Base-by-base conservation (phyloP, 2,329 filamentous ascomycete species). In the Chrysosporium queenslandicum region DNA sequence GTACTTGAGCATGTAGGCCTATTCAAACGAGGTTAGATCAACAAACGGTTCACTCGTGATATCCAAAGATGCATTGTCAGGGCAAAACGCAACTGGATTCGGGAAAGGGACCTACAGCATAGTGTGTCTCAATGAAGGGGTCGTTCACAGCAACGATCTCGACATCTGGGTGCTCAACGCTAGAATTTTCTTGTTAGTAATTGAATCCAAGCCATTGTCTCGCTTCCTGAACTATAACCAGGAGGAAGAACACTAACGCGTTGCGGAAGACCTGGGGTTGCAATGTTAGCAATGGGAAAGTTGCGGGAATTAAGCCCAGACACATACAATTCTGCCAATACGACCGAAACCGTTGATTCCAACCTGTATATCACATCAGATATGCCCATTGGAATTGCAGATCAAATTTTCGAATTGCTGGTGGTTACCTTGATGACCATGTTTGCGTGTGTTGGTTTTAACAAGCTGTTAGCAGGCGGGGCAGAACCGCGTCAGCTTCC, bases 1-100 rank as follows among this genome's bases (percentile, higher is more conserved):
- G 75, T 97, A 97, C 81, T 94, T 94, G 78, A 98, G 86, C 92
- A 97, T 97, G 84, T 97, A 97, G 71, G 86, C 87, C 89, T 95
- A 60, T 42, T 47, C n/a, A 21, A 23, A 2, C 32, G 36, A 23
- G 18, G 36, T 53, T 45, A 50, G 45, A 56, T 50, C 55, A 52
- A 39, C 37, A 29, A 46, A 54, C 40, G 18, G 21, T 51, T 51
- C 27, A 34, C 18, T 25, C 9, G 16, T 21, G 11, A 36, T 12
- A n/a, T 18, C 1, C 32, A 36, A 50, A 27, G n/a, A 37, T 27
- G 25, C 16, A 1, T 25, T 14, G 11, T 40, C 55, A 51, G 40
- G 49, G 55, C 45, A 20, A 18, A 41, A 18, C 9, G 7, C 3
- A 4, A 37, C 20, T 9, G 34, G 14, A n/a, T 37, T 40, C 29